A percentile compares a stretch with the other conserved stretches of the same genome.
phyloP scores from a whole-genome alignment of 352 stramenopile genomes.

The Pythium insidiosum region DNA sequence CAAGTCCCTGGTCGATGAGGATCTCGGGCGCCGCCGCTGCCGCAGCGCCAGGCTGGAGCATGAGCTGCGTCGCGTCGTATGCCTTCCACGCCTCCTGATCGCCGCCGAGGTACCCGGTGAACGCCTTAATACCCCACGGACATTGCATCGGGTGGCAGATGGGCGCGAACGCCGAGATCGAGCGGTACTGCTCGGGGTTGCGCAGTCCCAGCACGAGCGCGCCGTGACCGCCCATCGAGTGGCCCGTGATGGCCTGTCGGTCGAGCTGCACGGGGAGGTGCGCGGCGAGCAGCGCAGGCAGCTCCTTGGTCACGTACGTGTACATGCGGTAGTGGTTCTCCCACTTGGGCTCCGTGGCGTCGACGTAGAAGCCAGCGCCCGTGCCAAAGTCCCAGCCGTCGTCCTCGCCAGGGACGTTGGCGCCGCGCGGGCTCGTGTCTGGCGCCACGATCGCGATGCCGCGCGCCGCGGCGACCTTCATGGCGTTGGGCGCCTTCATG shows the following conservation, averaged over 20 bases:
- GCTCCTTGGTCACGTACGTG: conserved; percentile 94
- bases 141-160: conserved; percentile 95
- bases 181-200: conserved; percentile 83
- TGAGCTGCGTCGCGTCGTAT: conserved; percentile 90
- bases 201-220: conserved; percentile 93
- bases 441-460: conserved; percentile 93
- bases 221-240: conserved; percentile 97
- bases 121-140: conserved; percentile 98
- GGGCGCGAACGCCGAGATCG: conserved; percentile 94
- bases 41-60: conserved; percentile 59
- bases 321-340: conserved; percentile 96
- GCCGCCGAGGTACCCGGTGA: conserved; percentile 93
- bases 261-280: conserved; percentile 85
- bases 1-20: conserved; percentile 85
- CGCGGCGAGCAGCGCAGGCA: conserved; percentile 84
- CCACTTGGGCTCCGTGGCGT: conserved; percentile 93
- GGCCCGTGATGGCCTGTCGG: conserved; percentile 89
- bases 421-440: conserved; percentile 93
- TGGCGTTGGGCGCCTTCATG: conserved; percentile 90
- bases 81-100: conserved; percentile 83
- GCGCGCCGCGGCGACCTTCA: conserved; percentile 82
- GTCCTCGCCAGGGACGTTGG: conserved; percentile 89
- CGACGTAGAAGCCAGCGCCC: conserved; percentile 96
- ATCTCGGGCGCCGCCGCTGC: conserved; percentile 59
- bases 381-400: conserved; percentile 96